Evolutionary conservation across 2,329 filamentous ascomycete genomes (phyloP), one percentile per base, ranked within the genome.

Genomic region (Ophiostoma quercus): DNA sequence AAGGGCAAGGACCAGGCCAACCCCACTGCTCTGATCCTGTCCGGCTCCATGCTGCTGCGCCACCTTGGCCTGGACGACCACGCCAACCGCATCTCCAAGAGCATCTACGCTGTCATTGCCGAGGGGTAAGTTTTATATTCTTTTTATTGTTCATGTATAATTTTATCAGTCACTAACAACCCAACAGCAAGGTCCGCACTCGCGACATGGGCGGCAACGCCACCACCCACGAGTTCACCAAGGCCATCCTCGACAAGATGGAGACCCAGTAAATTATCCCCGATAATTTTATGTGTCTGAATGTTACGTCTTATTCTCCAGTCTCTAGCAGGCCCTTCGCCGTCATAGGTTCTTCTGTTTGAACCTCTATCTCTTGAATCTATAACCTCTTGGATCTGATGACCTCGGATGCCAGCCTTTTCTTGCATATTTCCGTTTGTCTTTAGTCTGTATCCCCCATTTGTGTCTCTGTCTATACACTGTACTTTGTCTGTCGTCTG

Each of bases 1-100:
- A 94, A 98, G 89, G 95, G 95, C 85, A 97, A 97, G 87, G 94
- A 97, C 83, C 93, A 98, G 85, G 95, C 95, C 75, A 99, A 99
- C 87, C 95, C 95, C 69, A 97, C 93, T 70, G 95, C 95, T 74
- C 86, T 99, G 84, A 88, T 99, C 75, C 90, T 99, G 74, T 97
- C 92, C 71, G 93, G 93, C 74, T 92, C 92, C 79, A 99, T 99
- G 95, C 90, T 99, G 77, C 87, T 99, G 80, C 91, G 95, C 79
- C 95, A 99, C 84, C 87, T 99, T 75, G 95, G 95, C 76, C 90
- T 99, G 68, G 94, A 99, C 79, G 93, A 98, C 81, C 95, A 99
- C 81, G 95, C 95, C 78, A 97, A 97, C 88, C 90, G 95, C 79
- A 97, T 98, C 82, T 96, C 92, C 80, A 94, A 94, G 86, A 90